phyloP scores from a whole-genome alignment of 768 basidiomycete genomes.

The Russula dissimulans region DNA sequence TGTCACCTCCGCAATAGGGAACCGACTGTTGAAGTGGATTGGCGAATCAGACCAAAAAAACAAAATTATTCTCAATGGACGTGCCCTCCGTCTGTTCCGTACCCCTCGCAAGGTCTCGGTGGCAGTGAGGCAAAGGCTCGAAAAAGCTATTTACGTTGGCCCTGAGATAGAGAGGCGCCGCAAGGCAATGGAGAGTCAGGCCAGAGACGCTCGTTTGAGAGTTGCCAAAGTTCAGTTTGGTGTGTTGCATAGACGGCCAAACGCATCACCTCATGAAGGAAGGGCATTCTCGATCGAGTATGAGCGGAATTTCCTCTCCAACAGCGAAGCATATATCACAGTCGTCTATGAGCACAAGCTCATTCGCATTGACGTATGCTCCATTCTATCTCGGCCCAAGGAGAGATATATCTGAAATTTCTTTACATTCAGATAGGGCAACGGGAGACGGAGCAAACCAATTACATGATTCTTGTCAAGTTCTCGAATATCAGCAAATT shows the following conservation, averaged over 20 bases:
- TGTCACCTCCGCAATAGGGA: conserved; percentile 29
- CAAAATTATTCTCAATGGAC: conserved; percentile 19
- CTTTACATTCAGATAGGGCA: conserved; percentile 5
- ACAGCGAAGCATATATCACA: conserved; percentile 43
- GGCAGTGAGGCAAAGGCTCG: conserved; percentile 17
- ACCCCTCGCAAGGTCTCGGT: conserved; percentile 3
- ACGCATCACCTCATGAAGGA: conserved; percentile 18
- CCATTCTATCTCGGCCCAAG: no score
- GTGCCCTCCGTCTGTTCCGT: conserved; percentile 21
- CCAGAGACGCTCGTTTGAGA: conserved; percentile 40
- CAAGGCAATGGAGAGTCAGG: conserved; percentile 22
- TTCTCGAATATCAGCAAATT: conserved; percentile 15
- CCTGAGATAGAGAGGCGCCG: conserved; percentile 25
- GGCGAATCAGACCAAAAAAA: conserved; percentile 23
- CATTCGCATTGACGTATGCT: conserved; percentile 48
- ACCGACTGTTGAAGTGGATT: conserved; percentile 40
- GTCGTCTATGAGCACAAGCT: conserved; percentile 64
- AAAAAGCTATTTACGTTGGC: conserved; percentile 26
- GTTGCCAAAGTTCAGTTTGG: conserved; percentile 64
- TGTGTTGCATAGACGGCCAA: conserved; percentile 34
- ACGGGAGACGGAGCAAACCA: conserved; percentile 7
- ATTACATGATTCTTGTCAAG: conserved; percentile 7
- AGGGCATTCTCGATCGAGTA: conserved; percentile 59
- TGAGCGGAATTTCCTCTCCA: conserved; percentile 38
- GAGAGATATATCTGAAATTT: not conserved